Evolutionary conservation across 305 asterid genomes (phyloP).

Genomic region (Salvia sclarea): DNA sequence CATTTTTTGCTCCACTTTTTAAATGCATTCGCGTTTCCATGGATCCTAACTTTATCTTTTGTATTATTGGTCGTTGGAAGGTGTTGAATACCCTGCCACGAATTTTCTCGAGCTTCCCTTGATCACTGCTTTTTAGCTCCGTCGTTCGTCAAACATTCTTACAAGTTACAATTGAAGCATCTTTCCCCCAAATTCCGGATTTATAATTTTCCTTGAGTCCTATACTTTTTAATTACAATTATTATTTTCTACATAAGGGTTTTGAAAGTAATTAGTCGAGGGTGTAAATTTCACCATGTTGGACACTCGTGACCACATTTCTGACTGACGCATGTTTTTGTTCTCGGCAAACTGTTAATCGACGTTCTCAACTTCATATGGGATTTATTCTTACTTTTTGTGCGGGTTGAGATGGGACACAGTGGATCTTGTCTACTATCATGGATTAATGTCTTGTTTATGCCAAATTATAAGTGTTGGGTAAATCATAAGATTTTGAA

Average conservation of each 20-base stretch:
- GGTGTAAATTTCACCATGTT: not conserved
- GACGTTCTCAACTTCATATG: slow-evolving; percentile 1
- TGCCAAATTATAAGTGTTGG: slow-evolving; percentile 1
- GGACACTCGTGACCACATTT: not conserved
- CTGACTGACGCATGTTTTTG: not conserved
- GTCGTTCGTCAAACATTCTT: not conserved
- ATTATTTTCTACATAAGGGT: not conserved
- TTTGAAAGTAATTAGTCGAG: slow-evolving; percentile 1
- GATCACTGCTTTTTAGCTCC: not conserved
- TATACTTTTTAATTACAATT: not conserved
- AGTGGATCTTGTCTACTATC: not conserved
- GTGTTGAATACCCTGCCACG: slow-evolving; percentile 2
- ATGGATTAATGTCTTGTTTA: not conserved
- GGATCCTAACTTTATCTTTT: slow-evolving; percentile 13
- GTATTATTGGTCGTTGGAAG: slow-evolving; percentile 13
- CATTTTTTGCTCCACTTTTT: not conserved
- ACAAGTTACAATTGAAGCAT: slow-evolving; percentile 3
- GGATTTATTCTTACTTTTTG: not conserved
- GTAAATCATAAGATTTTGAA: slow-evolving; percentile 14
- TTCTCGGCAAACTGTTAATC: not conserved
- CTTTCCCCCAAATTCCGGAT: not conserved
- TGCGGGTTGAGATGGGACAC: not conserved
- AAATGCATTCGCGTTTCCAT: not conserved
- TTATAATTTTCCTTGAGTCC: not conserved
- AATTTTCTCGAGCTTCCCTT: not conserved